These are phyloP conservation scores for Imleria badia DNA, from an alignment of 768 basidiomycete species.

Conservation along the genomic window DNA sequence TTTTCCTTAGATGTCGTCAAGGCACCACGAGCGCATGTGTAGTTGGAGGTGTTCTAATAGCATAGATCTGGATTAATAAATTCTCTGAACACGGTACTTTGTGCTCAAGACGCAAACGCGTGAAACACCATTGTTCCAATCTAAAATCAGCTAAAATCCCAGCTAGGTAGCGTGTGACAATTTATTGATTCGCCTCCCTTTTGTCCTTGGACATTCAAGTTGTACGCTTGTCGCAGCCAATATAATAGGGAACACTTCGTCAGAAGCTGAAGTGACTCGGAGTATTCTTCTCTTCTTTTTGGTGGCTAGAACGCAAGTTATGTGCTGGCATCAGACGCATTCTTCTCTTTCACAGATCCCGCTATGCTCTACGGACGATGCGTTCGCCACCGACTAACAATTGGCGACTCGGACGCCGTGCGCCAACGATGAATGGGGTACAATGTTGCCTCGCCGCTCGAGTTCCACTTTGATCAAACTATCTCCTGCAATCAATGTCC, in stretches of 20 bases:
- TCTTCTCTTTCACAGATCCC: neutral
- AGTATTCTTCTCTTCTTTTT: neutral
- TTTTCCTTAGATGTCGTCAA: too few species aligned
- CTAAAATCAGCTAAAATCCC: too few species aligned
- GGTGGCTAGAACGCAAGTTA: neutral
- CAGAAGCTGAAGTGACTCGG: slow-evolving; percentile 7
- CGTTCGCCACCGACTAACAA: neutral
- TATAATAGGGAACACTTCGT: neutral
- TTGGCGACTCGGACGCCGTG: neutral
- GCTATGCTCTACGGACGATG: neutral
- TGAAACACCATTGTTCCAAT: too few species aligned
- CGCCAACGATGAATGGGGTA: neutral
- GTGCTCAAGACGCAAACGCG: too few species aligned
- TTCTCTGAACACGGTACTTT: too few species aligned
- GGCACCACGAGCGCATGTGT: too few species aligned
- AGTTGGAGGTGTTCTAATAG: too few species aligned
- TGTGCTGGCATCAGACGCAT: neutral
- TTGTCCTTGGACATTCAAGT: too few species aligned
- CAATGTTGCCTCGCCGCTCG: neutral
- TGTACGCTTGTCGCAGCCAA: neutral
- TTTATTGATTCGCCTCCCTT: too few species aligned
- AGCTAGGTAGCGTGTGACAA: too few species aligned
- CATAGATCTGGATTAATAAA: too few species aligned
- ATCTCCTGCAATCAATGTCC: neutral
- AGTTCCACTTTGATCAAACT: neutral